A percentile compares a stretch with the other conserved stretches of the same genome.
These are phyloP conservation scores for Candida sanyiensis DNA, from an alignment of 805 yeast species.

Conservation along the genomic window DNA sequence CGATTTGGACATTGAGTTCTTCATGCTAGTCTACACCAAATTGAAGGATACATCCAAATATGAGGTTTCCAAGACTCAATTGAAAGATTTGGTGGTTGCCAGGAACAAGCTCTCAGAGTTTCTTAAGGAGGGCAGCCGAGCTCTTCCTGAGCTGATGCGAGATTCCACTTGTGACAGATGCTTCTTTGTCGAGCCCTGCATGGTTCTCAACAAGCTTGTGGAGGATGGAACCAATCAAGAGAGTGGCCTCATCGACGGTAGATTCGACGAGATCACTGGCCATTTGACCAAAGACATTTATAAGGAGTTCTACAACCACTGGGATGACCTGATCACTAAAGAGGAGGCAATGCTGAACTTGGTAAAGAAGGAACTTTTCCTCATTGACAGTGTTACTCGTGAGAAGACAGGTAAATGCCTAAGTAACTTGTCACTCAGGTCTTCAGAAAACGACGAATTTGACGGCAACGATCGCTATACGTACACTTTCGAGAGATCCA, in stretches of 20 bases:
- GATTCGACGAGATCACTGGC: conserved; percentile 43
- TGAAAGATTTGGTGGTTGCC: conserved; percentile 62
- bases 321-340: conserved; percentile 67
- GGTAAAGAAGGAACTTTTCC: conserved; percentile 52
- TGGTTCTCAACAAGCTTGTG: conserved; percentile 53
- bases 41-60: conserved; percentile 48
- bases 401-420: conserved; percentile 52
- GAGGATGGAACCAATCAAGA: conserved; percentile 54
- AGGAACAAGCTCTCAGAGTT: conserved; percentile 65
- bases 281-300: conserved; percentile 45
- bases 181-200: conserved; percentile 49
- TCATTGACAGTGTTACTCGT: conserved; percentile 49
- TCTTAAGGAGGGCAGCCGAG: conserved; percentile 44
- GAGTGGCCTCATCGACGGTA: conserved; percentile 46
- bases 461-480: conserved; percentile 27
- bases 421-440: conserved; percentile 42
- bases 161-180: conserved; percentile 59
- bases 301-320: conserved; percentile 53
- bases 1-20: conserved; percentile 57
- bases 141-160: conserved; percentile 48
- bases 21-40: conserved; percentile 70
- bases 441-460: conserved; percentile 18
- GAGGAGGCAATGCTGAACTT: conserved; percentile 60
- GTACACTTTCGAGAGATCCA: conserved; percentile 45
- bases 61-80: conserved; percentile 47